Base-by-base conservation (phyloP, 1,284 basidiomycete genomes). In the Hortiboletus rubellus region DNA sequence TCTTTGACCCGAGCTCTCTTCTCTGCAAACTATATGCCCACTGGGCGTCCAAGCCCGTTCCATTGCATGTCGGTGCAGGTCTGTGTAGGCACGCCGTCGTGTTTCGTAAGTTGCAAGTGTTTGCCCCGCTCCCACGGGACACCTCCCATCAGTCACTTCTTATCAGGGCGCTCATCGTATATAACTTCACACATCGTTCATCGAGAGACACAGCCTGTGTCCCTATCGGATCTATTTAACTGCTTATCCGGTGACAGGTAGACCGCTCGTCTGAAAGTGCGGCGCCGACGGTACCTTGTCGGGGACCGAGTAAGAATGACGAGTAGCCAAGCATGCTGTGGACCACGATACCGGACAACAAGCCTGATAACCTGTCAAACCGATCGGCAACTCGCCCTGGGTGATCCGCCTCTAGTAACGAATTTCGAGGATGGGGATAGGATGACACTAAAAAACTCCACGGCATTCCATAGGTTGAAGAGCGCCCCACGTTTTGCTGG, bases 111-210 rank as follows among this genome's bases (percentile, higher is more conserved):
- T n/a, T 49, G 46, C 37, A 37, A 56, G 50, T 30, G 43, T 53
- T 55, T 58, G 59, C 40, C 24, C 49, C 49, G 36, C 66, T 70
- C 69, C 70, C 69, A 71, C 71, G 72, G 58, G 42, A 55, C 54
- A 64, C 69, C 66, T 66, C 69, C 71, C 76, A 79, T 77, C 77
- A 78, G 68, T 77, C 76, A 75, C 74, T 65, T 70, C 72, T 77
- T 77, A 77, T 78, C 77, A 66, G 68, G 66, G 62, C 61, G 61
- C 59, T 52, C 63, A 60, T 69, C 72, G 64, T 64, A 70, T 68
- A 74, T 72, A 72, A 68, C 66, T 73, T 73, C 73, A 72, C 69
- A 65, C 67, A 72, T 69, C 51, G 57, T 58, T 56, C 66, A 59
- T 64, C 59, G 55, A 66, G 64, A 60, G 54, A 57, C 54, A 68